Base-by-base conservation (phyloP, 2,329 filamentous ascomycete genomes). In the Penicillium sp. region DNA sequence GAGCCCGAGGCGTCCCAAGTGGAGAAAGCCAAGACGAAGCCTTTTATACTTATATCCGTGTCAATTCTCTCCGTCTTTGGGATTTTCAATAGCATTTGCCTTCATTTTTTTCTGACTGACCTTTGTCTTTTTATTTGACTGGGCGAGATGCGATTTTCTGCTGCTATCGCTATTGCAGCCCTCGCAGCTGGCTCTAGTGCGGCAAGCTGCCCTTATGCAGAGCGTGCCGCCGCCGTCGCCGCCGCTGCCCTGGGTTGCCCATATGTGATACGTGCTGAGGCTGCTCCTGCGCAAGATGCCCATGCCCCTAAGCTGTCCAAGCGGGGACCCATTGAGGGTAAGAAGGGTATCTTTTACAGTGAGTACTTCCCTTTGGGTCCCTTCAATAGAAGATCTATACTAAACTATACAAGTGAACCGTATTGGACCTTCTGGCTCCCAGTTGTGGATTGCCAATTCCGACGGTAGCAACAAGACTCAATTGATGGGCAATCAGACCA, bases 401-500 rank as follows among this genome's bases (percentile, higher is more conserved):
- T 50, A 18, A 43, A 11, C 7, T 31, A 31, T 29, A 2, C 6
- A n/a, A 50, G 48, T 74, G 69, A 75, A 77, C 55, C 65, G 73
- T 7, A 75, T 76, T 46, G 69, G 53, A 1, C 73, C 73, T 2
- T 54, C 54, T 1, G 51, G 50, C 2, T 69, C 65, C 3, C 27
- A 66, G 23, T 41, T 69, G 7, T 71, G 68, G 41, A 64, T 78
- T 6, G 70, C 75, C 37, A 69, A 77, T 50, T 64, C 69, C 1
- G 73, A 78, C 53, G 76, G 76, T 22, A 74, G 61, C 53, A 70
- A 77, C 49, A 73, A 72, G 46, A 67, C 64, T 3, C 56, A 67
- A 23, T 60, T 78, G 11, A 53, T 77, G 40, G 25, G 35, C 12
- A 37, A 31, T 9, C 48, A 50, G 20, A 50, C 35, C 23, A 41